A percentile compares a stretch with the other conserved stretches of the same genome.
Evolutionary conservation across 257 asterid genomes (phyloP).

Genomic region (Lithospermum erythrorhizon): DNA sequence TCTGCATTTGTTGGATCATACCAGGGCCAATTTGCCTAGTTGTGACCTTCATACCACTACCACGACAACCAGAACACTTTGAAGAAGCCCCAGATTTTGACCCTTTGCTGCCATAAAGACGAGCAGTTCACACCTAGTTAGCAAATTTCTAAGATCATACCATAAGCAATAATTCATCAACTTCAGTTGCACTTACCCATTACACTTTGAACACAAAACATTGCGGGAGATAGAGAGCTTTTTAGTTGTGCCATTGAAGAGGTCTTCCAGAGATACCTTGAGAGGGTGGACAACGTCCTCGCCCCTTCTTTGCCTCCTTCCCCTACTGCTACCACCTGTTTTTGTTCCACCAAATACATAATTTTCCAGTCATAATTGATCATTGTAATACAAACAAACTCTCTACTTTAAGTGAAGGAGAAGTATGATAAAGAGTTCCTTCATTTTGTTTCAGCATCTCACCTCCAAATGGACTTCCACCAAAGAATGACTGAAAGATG

Average conservation of each 20-base stretch:
- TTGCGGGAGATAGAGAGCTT: neutral
- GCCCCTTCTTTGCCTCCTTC: neutral
- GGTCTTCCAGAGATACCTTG: neutral
- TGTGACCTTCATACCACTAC: neutral
- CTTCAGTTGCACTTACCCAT: neutral
- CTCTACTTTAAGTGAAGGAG: too few species aligned
- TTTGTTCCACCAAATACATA: neutral
- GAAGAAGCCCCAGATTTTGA: neutral
- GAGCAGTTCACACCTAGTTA: neutral
- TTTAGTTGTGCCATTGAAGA: neutral
- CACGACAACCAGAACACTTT: neutral
- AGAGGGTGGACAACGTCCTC: neutral
- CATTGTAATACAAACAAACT: neutral
- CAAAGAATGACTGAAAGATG: neutral
- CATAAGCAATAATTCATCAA: neutral
- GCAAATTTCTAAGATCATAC: neutral
- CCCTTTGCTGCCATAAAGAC: neutral
- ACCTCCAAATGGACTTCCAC: neutral
- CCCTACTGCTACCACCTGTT: neutral
- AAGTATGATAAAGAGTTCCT: too few species aligned
- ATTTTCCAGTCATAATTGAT: neutral
- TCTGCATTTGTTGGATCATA: neutral
- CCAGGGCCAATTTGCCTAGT: neutral
- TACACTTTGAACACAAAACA: neutral
- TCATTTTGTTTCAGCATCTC: neutral